Base-by-base conservation (phyloP, 2,329 filamentous ascomycete genomes). In the Fusarium algeriense region DNA sequence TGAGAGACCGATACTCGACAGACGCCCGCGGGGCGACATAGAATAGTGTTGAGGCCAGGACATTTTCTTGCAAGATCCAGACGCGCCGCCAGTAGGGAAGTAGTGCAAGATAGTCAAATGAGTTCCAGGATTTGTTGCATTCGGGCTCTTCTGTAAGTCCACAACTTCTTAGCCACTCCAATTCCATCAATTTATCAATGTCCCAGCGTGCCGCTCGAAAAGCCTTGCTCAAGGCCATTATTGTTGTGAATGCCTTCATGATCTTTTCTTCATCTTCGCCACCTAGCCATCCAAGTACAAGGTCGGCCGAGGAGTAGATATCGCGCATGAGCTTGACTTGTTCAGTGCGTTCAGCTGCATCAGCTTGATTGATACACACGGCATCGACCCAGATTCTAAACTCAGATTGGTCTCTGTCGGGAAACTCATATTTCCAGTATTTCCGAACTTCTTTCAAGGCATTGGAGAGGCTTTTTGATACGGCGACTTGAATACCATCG, bases 261-360 rank as follows among this genome's bases (percentile, higher is more conserved):
- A 34, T 28, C 1, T 28, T 32, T 10, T 54, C 35, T 1, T 40
- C 4, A 3, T 56, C 2, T 9, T 11, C 8, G 11, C 14, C 13
- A 7, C 59, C 15, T 5, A 30, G 5, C 61, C 60, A 64, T 32
- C 61, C 61, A 26, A 32, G 61, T 1, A 64, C 41, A 1, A 64
- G 35, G 38, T 64, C 61, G 17, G 43, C 46, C 55, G 9, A 62
- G n/a, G 11, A 64, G 20, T 37, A 64, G 10, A 64, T 64, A 6
- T 37, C 35, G 11, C 48, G 40, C 59, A 64, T 64, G n/a, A 62
- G 61, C 14, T 64, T 64, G 19, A 64, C 61, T 48, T 64, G 59
- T 3, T 56, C 59, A 7, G 50, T 64, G 15, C 61, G 61, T 6
- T 64, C 61, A 7, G 19, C n/a, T 5, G 53, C 19, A 1, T 64